Conservation (phyloP, 345 rosid species). For the Populus simonii region DNA sequence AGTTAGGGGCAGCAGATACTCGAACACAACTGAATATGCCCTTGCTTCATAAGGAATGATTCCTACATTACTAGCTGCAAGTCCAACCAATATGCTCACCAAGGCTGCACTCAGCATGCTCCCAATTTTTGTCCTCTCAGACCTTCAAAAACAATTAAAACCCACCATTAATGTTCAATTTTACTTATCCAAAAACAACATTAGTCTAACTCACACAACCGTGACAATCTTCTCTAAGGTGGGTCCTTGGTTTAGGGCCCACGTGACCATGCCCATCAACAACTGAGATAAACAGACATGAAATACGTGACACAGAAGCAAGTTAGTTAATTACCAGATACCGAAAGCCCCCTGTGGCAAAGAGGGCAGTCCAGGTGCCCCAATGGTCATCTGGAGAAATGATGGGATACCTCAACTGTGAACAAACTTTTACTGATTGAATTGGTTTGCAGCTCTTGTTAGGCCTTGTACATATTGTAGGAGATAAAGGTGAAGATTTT, state of each 20-base stretch:
- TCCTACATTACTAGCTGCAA: slow-evolving; percentile 75
- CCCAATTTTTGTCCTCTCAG: slow-evolving; percentile 78
- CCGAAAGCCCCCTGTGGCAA: slow-evolving; percentile 87
- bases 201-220: too few species aligned
- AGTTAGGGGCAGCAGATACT: slow-evolving; percentile 67
- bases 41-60: slow-evolving; percentile 57
- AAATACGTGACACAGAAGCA: neutral
- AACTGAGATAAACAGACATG: neutral
- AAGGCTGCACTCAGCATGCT: slow-evolving; percentile 72
- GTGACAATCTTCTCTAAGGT: too few species aligned
- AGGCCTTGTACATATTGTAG: neutral
- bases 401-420: slow-evolving; percentile 47
- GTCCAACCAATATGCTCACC: slow-evolving; percentile 74
- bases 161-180: neutral
- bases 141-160: slow-evolving; percentile 35
- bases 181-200: too few species aligned
- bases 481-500: neutral
- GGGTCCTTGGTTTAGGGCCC: too few species aligned
- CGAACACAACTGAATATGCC: slow-evolving; percentile 56
- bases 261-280: too few species aligned
- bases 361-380: slow-evolving; percentile 74
- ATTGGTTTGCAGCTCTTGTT: neutral
- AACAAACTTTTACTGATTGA: slow-evolving; percentile 18
- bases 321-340: slow-evolving; percentile 47
- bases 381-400: slow-evolving; percentile 73